Conservation (phyloP, 371 early-diverging fungal genomes). For the Syncephalastrum contaminatum region DNA sequence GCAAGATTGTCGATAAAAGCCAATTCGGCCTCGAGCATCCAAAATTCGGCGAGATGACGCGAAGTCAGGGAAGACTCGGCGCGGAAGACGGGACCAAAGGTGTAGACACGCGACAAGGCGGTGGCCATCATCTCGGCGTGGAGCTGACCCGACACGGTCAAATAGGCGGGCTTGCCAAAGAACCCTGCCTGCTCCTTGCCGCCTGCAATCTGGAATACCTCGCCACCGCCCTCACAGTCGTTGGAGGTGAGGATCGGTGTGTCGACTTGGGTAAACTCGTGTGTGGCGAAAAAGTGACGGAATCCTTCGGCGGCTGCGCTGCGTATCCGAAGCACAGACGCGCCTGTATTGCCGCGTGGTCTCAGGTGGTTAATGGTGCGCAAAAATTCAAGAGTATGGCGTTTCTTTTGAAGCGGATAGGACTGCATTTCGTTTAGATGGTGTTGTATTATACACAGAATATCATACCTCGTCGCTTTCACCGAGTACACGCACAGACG, state of each 20-base stretch:
- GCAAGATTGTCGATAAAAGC: constrained; percentile 66
- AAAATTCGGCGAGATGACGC: constrained; percentile 92
- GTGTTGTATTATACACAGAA: not conserved
- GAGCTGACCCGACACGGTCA: constrained; percentile 90
- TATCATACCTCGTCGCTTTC: constrained; percentile 57
- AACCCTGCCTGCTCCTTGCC: constrained; percentile 55
- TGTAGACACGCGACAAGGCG: constrained; percentile 82
- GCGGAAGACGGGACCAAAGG: constrained; percentile 85
- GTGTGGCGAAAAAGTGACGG: constrained; percentile 67
- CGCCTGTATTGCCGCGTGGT: constrained; percentile 74
- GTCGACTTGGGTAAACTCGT: constrained; percentile 78
- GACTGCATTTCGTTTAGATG: constrained; percentile 28
- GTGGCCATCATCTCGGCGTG: constrained; percentile 82
- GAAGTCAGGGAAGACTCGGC: constrained; percentile 86
- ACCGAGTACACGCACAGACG: constrained; percentile 59
- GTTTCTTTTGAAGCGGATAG: constrained; percentile 90
- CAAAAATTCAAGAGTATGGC: constrained; percentile 77
- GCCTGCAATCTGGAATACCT: constrained; percentile 67
- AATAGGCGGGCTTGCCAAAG: constrained; percentile 73
- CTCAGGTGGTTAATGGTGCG: constrained; percentile 79
- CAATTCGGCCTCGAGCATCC: constrained; percentile 94
- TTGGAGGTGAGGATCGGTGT: constrained; percentile 85
- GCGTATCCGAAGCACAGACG: constrained; percentile 73
- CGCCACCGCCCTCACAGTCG: constrained; percentile 96
- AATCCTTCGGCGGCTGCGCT: constrained; percentile 65